phyloP scores from a whole-genome alignment of 2,329 filamentous ascomycete genomes.

The Metarhizium brunneum region DNA sequence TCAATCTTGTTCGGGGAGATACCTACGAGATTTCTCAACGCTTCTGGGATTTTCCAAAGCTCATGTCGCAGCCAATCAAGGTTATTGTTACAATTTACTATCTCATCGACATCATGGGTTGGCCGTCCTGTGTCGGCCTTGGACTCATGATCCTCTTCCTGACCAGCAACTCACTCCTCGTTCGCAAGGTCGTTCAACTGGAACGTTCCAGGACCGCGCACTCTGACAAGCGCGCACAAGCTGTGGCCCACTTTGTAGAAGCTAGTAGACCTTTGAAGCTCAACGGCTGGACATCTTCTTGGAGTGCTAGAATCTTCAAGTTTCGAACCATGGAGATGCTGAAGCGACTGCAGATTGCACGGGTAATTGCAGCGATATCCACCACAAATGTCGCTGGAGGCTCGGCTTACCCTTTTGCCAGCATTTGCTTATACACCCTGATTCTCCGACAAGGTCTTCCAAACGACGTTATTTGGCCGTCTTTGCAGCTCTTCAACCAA shows the following conservation, averaged over 20 bases:
- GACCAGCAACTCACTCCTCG: conserved; percentile 56
- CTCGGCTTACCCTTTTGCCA: conserved; percentile 68
- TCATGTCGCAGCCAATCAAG: conserved; percentile 68
- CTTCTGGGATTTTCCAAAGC: conserved; percentile 78
- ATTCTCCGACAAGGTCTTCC: conserved; percentile 58
- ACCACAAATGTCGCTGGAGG: conserved; percentile 65
- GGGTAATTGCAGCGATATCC: conserved; percentile 39
- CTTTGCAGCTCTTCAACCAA: conserved; percentile 70
- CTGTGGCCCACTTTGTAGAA: conserved; percentile 79
- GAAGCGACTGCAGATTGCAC: conserved; percentile 26
- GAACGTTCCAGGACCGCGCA: conserved; percentile 63
- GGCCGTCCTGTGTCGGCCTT: conserved; percentile 67
- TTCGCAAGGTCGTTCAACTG: conserved; percentile 55
- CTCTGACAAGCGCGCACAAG: conserved; percentile 70
- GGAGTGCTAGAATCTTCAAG: conserved; percentile 25
- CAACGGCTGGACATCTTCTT: conserved; percentile 29
- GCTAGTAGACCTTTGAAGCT: conserved; percentile 59
- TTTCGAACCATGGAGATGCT: conserved; percentile 26
- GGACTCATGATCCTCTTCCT: conserved; percentile 61
- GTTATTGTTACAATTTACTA: conserved; percentile 59
- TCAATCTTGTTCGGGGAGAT: conserved; percentile 77
- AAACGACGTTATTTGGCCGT: conserved; percentile 79
- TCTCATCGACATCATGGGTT: conserved; percentile 66
- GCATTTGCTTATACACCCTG: conserved; percentile 73
- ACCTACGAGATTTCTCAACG: conserved; percentile 74